phyloP scores from a whole-genome alignment of 2,329 filamentous ascomycete species.

The Nemania diffusa region DNA sequence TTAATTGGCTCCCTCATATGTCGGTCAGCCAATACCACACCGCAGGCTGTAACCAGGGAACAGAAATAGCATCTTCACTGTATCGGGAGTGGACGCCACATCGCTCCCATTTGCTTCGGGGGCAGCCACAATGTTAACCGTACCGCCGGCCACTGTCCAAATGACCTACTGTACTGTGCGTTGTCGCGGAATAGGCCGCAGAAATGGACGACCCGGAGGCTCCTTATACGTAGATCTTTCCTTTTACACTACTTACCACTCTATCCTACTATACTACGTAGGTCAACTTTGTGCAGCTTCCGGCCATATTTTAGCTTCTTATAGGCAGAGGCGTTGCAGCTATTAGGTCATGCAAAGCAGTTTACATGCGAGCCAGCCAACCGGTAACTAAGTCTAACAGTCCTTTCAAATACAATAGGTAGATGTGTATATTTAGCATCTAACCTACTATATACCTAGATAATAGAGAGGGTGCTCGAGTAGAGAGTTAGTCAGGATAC shows the following conservation, averaged over 20 bases:
- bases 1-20: slow-evolving; percentile 43
- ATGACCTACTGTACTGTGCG: slow-evolving; percentile 23
- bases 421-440: background rate
- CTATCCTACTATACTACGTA: background rate
- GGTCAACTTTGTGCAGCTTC: background rate
- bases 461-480: background rate
- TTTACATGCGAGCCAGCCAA: slow-evolving; percentile 2
- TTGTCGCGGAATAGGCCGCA: slow-evolving; percentile 26
- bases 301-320: slow-evolving; percentile 25
- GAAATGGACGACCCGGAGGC: slow-evolving; percentile 23
- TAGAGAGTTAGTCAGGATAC: slow-evolving; percentile 1
- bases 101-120: slow-evolving; percentile 4
- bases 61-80: slow-evolving; percentile 44
- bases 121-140: slow-evolving; percentile 18
- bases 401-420: background rate
- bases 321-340: slow-evolving; percentile 9
- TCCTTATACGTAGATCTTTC: too few species aligned
- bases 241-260: background rate
- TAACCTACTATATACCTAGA: background rate
- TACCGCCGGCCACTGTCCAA: slow-evolving; percentile 11
- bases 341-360: background rate
- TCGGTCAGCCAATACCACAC: slow-evolving; percentile 24
- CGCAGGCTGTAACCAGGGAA: slow-evolving; percentile 28
- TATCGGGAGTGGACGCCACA: slow-evolving; percentile 21
- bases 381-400: slow-evolving; percentile 1